These are phyloP conservation scores for Candida michaelii DNA, from an alignment of 805 yeast species.

Conservation along the genomic window DNA sequence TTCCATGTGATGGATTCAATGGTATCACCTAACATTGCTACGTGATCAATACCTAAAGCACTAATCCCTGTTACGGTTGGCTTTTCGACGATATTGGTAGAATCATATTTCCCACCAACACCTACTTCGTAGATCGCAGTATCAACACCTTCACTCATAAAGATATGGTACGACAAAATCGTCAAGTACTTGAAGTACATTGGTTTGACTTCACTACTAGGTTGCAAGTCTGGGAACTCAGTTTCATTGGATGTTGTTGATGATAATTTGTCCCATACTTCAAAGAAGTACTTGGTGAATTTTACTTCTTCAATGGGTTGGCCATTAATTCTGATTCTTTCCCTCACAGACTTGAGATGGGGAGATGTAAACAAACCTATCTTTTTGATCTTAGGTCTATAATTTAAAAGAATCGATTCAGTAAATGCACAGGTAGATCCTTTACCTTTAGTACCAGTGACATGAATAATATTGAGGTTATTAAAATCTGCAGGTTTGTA, in stretches of 20 bases:
- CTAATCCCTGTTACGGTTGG: slow-evolving; percentile 88
- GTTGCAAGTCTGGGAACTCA: slow-evolving; percentile 62
- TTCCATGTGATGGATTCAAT: slow-evolving; percentile 93
- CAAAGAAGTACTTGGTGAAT: slow-evolving; percentile 88
- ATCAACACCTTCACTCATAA: slow-evolving; percentile 83
- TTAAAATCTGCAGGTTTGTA: slow-evolving; percentile 63
- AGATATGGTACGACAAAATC: slow-evolving; percentile 85
- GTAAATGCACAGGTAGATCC: slow-evolving; percentile 97
- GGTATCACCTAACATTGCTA: slow-evolving; percentile 80
- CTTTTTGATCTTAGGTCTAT: slow-evolving; percentile 47
- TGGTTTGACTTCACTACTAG: slow-evolving; percentile 75
- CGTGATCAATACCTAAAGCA: slow-evolving; percentile 89
- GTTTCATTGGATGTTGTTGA: slow-evolving; percentile 52
- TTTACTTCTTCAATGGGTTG: slow-evolving; percentile 75
- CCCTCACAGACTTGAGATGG: slow-evolving; percentile 89
- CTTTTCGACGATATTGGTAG: slow-evolving; percentile 80
- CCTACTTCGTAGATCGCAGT: slow-evolving; percentile 97
- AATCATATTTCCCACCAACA: slow-evolving; percentile 95
- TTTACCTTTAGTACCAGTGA: slow-evolving; percentile 98
- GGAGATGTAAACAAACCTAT: slow-evolving; percentile 97
- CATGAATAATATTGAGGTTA: slow-evolving; percentile 76
- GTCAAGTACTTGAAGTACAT: slow-evolving; percentile 93
- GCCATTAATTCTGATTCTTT: slow-evolving; percentile 86
- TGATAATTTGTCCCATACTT: slow-evolving; percentile 84
- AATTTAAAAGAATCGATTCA: slow-evolving; percentile 73